These are phyloP conservation scores for Phytopythium ostracodes DNA, from an alignment of 352 stramenopile species.

Conservation along the genomic window DNA sequence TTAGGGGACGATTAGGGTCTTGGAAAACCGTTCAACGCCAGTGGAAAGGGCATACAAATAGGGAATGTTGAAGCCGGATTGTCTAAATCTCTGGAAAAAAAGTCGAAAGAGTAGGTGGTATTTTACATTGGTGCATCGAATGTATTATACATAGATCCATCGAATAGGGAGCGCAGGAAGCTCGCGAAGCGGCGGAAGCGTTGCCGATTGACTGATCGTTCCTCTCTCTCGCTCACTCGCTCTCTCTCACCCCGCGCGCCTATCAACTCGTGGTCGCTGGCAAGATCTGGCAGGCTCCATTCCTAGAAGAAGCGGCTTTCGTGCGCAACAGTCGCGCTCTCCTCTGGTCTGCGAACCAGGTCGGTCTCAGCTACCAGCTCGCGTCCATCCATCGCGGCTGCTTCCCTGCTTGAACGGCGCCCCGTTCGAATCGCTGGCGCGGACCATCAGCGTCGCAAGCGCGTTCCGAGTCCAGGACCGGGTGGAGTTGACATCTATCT, in stretches of 20 bases:
- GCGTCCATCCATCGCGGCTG: neutral
- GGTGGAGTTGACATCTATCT: neutral
- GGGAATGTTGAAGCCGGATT: neutral
- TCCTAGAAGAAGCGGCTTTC: conserved; percentile 6
- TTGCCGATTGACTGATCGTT: neutral
- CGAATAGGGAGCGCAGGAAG: neutral
- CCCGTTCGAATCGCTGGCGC: neutral
- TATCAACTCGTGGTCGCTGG: neutral
- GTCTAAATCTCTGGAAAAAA: conserved; percentile 2
- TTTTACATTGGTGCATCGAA: too few species aligned
- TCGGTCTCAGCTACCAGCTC: neutral
- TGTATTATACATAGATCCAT: too few species aligned
- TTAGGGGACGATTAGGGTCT: neutral
- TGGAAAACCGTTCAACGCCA: neutral
- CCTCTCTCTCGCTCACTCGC: neutral
- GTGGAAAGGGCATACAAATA: neutral
- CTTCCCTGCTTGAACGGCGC: neutral
- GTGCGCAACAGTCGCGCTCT: conserved; percentile 2
- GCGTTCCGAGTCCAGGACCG: neutral
- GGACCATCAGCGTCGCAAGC: neutral
- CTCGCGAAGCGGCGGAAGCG: neutral
- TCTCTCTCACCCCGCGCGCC: neutral
- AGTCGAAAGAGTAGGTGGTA: conserved; percentile 1
- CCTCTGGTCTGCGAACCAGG: neutral
- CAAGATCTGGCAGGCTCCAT: conserved; percentile 1